Evolutionary conservation across 768 basidiomycete genomes (phyloP), one percentile per base, ranked within the genome.

Genomic region (Floccularia luteovirens): DNA sequence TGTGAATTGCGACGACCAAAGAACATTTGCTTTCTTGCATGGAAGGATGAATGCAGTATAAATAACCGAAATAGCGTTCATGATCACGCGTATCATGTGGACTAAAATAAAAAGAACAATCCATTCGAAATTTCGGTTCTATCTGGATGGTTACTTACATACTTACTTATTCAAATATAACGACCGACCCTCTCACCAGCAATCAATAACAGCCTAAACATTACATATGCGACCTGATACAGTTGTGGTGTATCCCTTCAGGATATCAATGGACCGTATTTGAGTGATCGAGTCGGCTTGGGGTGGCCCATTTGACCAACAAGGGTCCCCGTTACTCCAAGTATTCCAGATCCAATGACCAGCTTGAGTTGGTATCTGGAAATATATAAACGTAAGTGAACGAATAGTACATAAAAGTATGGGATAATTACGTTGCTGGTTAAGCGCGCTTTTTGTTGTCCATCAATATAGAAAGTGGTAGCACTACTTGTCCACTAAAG

Each of bases 241-340:
- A 11, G 48, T 56, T 5, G 52, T 45, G 8, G 52, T 56, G 32
- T 56, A 64, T 13, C 60, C 60, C 13, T 52, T 61, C 45, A 55
- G 62, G 11, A 63, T 52, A 19, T 61, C 59, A 38, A 64, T 60
- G 10, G 61, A 62, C 10, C 51, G 53, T 35, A 64, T 59, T 16
- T 59, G 59, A 5, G 62, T 62, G 33, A 58, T 42, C 14, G 61
- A 62, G 42, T 64, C 53, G 1, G 58, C 49, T 1, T 43, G 57
- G 3, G 63, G 63, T 21, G 63, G 63, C 8, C 61, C 61, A 24
- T 53, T 56, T 12, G 63, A 64, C 63, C 63, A 64, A 38, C 44
- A 41, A 6, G 53, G 53, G 39, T 59, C 56, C 19, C 61, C 63
- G 40, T 49, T 60, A 44, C 60, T 62, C 61, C 62, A 61, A 13